A percentile compares a stretch with the other conserved stretches of the same genome.
These are phyloP conservation scores for Cruciata laevipes DNA, from an alignment of 257 asterid species.

Conservation along the genomic window DNA sequence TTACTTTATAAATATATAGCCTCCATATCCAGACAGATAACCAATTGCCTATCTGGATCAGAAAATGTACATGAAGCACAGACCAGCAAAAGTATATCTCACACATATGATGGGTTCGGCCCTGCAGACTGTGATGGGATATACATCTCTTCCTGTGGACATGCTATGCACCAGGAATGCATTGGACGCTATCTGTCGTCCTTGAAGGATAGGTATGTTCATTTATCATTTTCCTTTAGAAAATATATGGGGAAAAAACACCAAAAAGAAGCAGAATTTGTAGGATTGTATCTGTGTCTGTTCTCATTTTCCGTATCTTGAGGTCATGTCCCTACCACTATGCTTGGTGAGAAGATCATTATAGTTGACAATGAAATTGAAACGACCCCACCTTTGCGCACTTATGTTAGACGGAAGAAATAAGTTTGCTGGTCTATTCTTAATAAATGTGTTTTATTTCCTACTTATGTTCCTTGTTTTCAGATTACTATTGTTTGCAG, in stretches of 20 bases:
- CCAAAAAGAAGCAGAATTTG: background rate
- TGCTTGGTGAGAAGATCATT: too few species aligned
- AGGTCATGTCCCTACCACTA: too few species aligned
- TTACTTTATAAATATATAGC: slow-evolving; percentile 79
- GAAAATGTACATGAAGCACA: slow-evolving; percentile 29
- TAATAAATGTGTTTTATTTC: too few species aligned
- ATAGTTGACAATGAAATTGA: too few species aligned
- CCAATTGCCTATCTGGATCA: slow-evolving; percentile 50
- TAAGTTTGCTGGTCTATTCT: too few species aligned
- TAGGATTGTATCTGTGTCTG: too few species aligned
- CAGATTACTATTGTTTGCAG: too few species aligned
- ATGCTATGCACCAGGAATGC: slow-evolving; percentile 97
- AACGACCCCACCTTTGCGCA: too few species aligned
- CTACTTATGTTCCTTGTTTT: too few species aligned
- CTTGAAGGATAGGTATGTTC: slow-evolving; percentile 70
- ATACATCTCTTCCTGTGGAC: slow-evolving; percentile 90
- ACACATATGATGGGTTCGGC: slow-evolving; percentile 51
- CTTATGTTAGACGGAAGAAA: too few species aligned
- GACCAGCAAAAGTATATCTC: slow-evolving; percentile 23
- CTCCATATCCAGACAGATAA: slow-evolving; percentile 51
- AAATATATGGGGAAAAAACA: background rate
- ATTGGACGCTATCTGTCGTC: slow-evolving; percentile 84
- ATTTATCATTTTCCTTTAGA: background rate
- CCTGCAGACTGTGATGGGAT: slow-evolving; percentile 73
- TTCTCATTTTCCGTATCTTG: too few species aligned